These are phyloP conservation scores for Serendipita vermifera DNA, from an alignment of 768 basidiomycete species.

Conservation along the genomic window DNA sequence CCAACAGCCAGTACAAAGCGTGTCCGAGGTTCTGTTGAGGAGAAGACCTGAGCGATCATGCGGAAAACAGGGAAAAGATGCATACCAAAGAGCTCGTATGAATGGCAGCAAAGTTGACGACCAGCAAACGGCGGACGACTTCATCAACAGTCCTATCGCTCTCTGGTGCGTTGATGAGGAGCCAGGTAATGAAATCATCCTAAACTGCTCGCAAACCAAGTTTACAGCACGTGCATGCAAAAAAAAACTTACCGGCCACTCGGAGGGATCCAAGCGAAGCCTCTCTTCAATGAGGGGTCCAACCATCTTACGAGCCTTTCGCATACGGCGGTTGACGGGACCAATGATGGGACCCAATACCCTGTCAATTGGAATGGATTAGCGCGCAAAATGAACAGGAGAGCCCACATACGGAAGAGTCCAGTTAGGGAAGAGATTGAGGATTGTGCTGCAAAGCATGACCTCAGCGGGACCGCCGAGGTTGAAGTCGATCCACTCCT, in stretches of 20 bases:
- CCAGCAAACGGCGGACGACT: conserved; percentile 25
- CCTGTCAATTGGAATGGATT: no score
- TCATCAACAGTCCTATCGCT: conserved; percentile 23
- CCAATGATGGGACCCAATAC: neutral
- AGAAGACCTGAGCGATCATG: neutral
- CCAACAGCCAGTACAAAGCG: neutral
- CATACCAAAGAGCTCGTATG: conserved; percentile 23
- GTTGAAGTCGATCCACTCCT: neutral
- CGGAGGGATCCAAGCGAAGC: neutral
- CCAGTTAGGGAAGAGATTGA: neutral
- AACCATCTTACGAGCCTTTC: neutral
- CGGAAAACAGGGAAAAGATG: neutral
- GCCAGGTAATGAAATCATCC: conserved; percentile 38
- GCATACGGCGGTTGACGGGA: neutral
- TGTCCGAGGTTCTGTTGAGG: neutral
- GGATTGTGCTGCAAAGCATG: neutral
- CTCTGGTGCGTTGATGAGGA: conserved; percentile 28
- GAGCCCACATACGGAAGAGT: neutral
- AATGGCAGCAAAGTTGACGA: conserved; percentile 31
- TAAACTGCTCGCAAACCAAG: conserved; percentile 11
- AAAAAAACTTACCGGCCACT: neutral
- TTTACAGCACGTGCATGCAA: no score
- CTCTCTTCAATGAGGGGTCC: neutral
- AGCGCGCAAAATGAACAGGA: no score
- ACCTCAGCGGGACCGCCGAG: neutral